A percentile compares a stretch with the other conserved stretches of the same genome.
phyloP scores from a whole-genome alignment of 768 basidiomycete genomes.

The Clitopilus passeckerianus region DNA sequence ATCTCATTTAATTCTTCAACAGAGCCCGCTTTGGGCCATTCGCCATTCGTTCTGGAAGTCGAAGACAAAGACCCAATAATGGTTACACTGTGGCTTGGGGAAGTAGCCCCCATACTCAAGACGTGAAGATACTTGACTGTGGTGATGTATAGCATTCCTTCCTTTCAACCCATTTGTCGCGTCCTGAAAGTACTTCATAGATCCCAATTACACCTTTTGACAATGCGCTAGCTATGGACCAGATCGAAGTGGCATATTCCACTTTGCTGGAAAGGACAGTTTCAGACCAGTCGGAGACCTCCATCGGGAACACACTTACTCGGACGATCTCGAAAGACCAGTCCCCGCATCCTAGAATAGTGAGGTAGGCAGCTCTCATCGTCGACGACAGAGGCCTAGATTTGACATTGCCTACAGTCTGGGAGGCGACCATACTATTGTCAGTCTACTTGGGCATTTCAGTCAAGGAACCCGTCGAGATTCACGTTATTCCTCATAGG shows the following conservation, averaged over 20 bases:
- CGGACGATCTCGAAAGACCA: conserved; percentile 49
- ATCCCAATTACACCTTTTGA: conserved; percentile 79
- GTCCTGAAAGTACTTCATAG: conserved; percentile 24
- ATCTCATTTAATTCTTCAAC: not conserved
- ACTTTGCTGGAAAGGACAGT: conserved; percentile 59
- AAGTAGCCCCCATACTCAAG: conserved; percentile 56
- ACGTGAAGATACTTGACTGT: conserved; percentile 68
- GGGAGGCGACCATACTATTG: conserved; percentile 89
- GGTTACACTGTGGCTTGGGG: conserved; percentile 75
- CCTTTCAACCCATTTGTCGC: not conserved
- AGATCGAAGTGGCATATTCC: conserved; percentile 83
- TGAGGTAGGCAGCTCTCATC: conserved; percentile 36
- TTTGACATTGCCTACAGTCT: conserved; percentile 35
- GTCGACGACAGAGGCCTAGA: not conserved
- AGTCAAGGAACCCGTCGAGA: not conserved
- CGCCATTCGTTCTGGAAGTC: conserved; percentile 77
- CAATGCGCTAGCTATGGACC: conserved; percentile 77
- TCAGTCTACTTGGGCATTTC: conserved; percentile 12
- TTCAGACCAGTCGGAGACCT: conserved; percentile 15
- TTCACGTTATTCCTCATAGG: conserved; percentile 22
- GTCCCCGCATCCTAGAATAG: conserved; percentile 65
- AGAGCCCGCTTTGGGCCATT: conserved; percentile 88
- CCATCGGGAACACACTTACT: conserved; percentile 10
- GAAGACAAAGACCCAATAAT: conserved; percentile 50
- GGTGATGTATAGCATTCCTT: conserved; percentile 64